Conservation (phyloP, 1,284 basidiomycete genomes). For the Marasmius oreades region DNA sequence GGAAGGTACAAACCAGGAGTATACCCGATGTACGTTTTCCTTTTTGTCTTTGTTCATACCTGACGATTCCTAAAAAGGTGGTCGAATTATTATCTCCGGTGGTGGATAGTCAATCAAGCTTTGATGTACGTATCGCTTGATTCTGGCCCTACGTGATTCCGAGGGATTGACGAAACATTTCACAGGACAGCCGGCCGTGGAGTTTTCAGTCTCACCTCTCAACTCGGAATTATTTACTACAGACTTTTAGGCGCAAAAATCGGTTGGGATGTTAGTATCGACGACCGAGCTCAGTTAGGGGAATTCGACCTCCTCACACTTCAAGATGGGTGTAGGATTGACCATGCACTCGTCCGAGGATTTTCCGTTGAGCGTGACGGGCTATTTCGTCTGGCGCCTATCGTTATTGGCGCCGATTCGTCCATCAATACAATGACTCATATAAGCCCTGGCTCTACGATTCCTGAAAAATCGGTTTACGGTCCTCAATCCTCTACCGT, state of each 20-base stretch:
- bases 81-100: conserved; percentile 41
- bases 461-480: conserved; percentile 34
- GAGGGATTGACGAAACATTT: not conserved
- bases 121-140: conserved; percentile 24
- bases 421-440: conserved; percentile 41
- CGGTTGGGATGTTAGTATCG: conserved; percentile 36
- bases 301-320: conserved; percentile 41
- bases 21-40: conserved; percentile 31
- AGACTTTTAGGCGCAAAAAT: conserved; percentile 41
- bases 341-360: conserved; percentile 35
- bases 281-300: conserved; percentile 31
- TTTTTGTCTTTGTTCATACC: not conserved
- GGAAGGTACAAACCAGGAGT: conserved; percentile 38
- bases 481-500: conserved; percentile 43
- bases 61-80: conserved; percentile 20
- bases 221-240: conserved; percentile 35
- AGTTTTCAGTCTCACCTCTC: conserved; percentile 36
- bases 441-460: conserved; percentile 36
- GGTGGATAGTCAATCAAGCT: conserved; percentile 43
- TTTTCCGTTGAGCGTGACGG: conserved; percentile 44
- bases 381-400: conserved; percentile 34
- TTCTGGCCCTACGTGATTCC: not conserved
- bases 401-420: conserved; percentile 35
- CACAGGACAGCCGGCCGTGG: conserved; percentile 34
- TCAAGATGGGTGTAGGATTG: conserved; percentile 37